Base-by-base conservation (phyloP, 78 protist genomes). In the Dictyostelium firmibasis region DNA sequence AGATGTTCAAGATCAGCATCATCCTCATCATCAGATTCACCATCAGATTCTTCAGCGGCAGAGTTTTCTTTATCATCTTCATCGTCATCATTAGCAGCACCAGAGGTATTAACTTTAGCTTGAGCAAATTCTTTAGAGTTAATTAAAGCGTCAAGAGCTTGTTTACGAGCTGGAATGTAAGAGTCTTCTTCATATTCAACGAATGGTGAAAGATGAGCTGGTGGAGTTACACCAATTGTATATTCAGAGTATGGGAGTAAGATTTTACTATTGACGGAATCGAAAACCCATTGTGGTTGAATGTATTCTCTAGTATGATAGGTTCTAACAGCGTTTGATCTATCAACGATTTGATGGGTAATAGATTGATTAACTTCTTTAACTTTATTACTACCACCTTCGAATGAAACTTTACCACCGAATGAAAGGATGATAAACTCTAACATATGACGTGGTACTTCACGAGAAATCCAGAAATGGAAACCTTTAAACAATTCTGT, bases 241-340 rank as follows among this genome's bases (percentile, higher is more conserved):
- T 97, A 98, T 53, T 53, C 75, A 13, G 43, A 20, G 20, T 44
- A 64, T 14, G 96, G 97, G 25, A 98, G 84, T 38, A 96, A 87
- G 6, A 57, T 27, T 53, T 41, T 38, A 9, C 84, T 84, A 91
- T 99, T 99, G 84, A 98, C 27, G 60, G 96, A 96, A 91, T 98
- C 99, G 85, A 86, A 97, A 25, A 99, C 95, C 99, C 99, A 99
- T 97, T 99, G 99, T 31, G 99, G 99, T 93, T 98, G 99, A 29
- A 98, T 92, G 92, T 98, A 97, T 36, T 50, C 95, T 41, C 98
- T 89, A 6, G 75, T 89, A 44, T 0, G 62, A 23, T 62, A 31
- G 11, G 13, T 5, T 18, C 84, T 57, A 20, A 33, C 16, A n/a
- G 47, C 7, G 27, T 23, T 23, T 41, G 41, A 70, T 64, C 86